Base-by-base conservation (phyloP, 78 protist species). In the slime mould (Dictyostelium discoideum) region DNA sequence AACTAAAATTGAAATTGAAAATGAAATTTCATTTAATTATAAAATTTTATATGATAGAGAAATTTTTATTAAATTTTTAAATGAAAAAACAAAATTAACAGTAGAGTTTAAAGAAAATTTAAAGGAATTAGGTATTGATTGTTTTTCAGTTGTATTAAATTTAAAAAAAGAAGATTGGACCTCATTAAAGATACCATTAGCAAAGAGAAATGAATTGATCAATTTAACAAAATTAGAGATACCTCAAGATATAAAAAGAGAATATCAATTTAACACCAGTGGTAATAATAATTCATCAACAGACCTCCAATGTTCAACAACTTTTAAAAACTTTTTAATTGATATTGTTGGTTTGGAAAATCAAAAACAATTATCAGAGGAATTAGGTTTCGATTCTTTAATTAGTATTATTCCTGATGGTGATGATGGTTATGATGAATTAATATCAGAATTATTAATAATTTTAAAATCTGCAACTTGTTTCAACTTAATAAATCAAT, bases 91-190 rank as follows among this genome's bases (percentile, higher is more conserved):
- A 22, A 79, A 79, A 79, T 24, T 79, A 42, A 44, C 54, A 32
- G 39, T 7, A n/a, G 84, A 79, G 3, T 44, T 79, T 79, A 79
- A 44, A 44, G 32, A 79, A 2, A 79, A 79, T 79, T 11, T 79
- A 10, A 42, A 22, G 18, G 84, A 46, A 16, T 44, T 79, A 26
- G 84, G 84, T 44, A 79, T 79, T 6, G 84, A 79, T 79, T 79
- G 84, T 79, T 79, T n/a, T 44, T 79, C 84, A 24, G 84, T 79
- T 42, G 84, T 79, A 11, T 46, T 79, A 44, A 79, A 79, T 79
- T 79, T 79, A 22, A 79, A 79, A 44, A 79, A 79, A 79, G 84
- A 79, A 79, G 84, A 79, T 44, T 79, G 84, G 84, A 39, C 32
- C n/a, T 79, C 84, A 42, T 18, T 79, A n/a, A 79, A 79, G 26